phyloP scores from a whole-genome alignment of 305 asterid species.

The Fraxinus paxiana region DNA sequence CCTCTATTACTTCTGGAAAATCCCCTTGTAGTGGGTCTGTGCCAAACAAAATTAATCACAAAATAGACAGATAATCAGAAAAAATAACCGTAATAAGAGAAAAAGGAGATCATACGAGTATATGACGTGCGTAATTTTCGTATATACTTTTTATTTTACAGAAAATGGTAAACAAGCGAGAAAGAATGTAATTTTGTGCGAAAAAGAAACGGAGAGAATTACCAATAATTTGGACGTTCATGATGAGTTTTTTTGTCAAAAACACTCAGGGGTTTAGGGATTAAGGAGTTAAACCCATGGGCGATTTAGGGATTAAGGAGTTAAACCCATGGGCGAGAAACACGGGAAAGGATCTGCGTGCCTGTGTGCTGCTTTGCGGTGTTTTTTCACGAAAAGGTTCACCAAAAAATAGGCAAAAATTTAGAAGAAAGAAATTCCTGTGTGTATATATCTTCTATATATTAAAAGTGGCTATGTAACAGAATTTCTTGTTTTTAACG shows the following conservation, averaged over 20 bases:
- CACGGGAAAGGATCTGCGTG: background rate
- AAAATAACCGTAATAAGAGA: background rate
- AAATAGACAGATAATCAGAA: background rate
- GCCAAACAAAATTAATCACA: conserved; percentile 8
- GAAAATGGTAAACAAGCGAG: background rate
- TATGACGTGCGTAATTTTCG: background rate
- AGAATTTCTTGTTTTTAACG: too few relatives aligned
- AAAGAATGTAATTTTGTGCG: background rate
- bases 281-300: background rate
- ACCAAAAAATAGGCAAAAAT: background rate
- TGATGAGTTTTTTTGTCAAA: conserved; percentile 13
- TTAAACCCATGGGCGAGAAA: background rate
- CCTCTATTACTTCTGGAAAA: conserved; percentile 88
- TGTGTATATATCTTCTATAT: background rate
- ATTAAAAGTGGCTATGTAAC: too few relatives aligned
- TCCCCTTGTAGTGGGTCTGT: conserved; percentile 90
- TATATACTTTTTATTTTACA: background rate
- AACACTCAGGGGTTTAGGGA: background rate
- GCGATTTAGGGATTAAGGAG: background rate
- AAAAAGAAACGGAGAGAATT: background rate
- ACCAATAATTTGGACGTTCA: conserved; percentile 80
- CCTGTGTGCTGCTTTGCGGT: background rate
- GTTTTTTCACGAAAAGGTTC: background rate
- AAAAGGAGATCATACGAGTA: background rate
- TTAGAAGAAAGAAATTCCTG: background rate